Percentiles rank a stretch among this genome's conserved stretches.
Evolutionary conservation across 2,329 filamentous ascomycete genomes (phyloP).

Genomic region (Colletotrichum neosansevieriae): DNA sequence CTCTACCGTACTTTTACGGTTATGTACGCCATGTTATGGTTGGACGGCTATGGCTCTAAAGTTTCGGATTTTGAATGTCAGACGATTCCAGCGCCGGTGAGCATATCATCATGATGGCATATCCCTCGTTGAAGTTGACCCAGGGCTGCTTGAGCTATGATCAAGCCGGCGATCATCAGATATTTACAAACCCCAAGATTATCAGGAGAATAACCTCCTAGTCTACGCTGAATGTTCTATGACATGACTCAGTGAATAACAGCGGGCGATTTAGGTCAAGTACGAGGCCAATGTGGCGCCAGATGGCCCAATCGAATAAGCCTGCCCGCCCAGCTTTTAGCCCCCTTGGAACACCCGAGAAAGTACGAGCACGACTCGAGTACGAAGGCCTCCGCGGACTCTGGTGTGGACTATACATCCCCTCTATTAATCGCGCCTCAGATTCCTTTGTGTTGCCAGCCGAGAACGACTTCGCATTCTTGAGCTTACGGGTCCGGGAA

Average conservation of each 20-base stretch:
- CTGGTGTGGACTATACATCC: too few species aligned
- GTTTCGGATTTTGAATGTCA: conserved; percentile 7
- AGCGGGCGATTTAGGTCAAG: conserved; percentile 5
- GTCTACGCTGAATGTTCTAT: background rate
- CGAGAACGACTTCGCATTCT: conserved; percentile 8
- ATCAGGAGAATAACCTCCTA: too few species aligned
- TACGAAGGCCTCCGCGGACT: conserved; percentile 34
- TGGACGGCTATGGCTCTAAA: conserved; percentile 2
- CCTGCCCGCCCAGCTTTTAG: background rate
- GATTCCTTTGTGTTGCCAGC: background rate
- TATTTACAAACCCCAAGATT: too few species aligned
- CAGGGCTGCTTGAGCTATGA: background rate
- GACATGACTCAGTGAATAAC: conserved; percentile 30
- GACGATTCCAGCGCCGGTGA: background rate
- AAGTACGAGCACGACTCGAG: conserved; percentile 29
- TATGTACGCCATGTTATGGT: conserved; percentile 4
- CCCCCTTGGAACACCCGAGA: conserved; percentile 22
- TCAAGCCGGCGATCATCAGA: background rate
- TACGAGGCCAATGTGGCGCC: conserved; percentile 16
- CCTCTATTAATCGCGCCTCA: too few species aligned
- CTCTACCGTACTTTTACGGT: conserved; percentile 1
- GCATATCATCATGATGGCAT: conserved; percentile 10
- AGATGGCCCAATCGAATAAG: conserved; percentile 26
- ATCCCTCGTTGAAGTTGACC: background rate
- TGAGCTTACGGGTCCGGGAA: background rate